Evolutionary conservation across 2,329 filamentous ascomycete species (phyloP).

Genomic region (Penicillium glabrum): DNA sequence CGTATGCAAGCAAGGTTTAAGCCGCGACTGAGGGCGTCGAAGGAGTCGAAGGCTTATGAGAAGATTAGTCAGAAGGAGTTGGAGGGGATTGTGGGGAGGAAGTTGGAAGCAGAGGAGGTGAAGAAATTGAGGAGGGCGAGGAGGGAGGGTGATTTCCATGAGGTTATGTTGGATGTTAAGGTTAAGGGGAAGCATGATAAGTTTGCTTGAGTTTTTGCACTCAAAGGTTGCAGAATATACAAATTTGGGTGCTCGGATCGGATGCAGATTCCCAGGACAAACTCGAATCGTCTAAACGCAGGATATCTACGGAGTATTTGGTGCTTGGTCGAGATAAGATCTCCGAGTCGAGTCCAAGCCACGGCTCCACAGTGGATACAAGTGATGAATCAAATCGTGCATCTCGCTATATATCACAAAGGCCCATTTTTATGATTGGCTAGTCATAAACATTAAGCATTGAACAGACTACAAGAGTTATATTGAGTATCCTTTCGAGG

Average conservation of each 20-base stretch:
- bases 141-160: conserved; percentile 85
- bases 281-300: no score
- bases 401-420: not conserved
- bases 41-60: conserved; percentile 78
- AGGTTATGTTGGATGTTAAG: conserved; percentile 80
- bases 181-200: conserved; percentile 94
- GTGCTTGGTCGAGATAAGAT: no score
- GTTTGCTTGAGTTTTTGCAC: conserved; percentile 45
- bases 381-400: not conserved
- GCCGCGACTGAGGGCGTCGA: conserved; percentile 73
- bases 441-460: not conserved
- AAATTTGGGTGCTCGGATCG: not conserved
- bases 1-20: conserved; percentile 97
- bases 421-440: not conserved
- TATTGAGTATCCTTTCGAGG: no score
- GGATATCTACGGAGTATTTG: no score
- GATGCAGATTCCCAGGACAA: no score
- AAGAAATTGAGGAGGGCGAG: conserved; percentile 77
- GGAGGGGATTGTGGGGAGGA: conserved; percentile 75
- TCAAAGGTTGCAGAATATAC: not conserved
- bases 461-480: not conserved
- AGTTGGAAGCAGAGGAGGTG: conserved; percentile 82
- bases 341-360: not conserved
- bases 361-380: not conserved
- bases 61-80: conserved; percentile 86